Evolutionary conservation across 768 basidiomycete genomes (phyloP).

Genomic region (Boletus rubescentipes): DNA sequence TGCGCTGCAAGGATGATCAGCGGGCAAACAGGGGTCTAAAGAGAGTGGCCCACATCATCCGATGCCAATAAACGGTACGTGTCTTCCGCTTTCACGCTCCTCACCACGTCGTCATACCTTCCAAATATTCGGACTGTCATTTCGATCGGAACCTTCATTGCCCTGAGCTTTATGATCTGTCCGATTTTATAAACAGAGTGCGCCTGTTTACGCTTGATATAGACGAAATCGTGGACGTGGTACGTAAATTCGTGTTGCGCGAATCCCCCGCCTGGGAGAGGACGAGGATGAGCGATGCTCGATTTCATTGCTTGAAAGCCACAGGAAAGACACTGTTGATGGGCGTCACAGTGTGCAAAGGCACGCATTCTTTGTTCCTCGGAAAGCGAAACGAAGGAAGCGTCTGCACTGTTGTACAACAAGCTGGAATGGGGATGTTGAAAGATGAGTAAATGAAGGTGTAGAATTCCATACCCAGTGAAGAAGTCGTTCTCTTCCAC

Average conservation of each 20-base stretch:
- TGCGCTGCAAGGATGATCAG: slow-evolving; percentile 25
- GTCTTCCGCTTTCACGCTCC: slow-evolving; percentile 15
- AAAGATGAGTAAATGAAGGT: not conserved
- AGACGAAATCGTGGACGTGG: slow-evolving; percentile 63
- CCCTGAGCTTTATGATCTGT: slow-evolving; percentile 48
- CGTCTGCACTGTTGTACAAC: slow-evolving; percentile 48
- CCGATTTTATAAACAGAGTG: slow-evolving; percentile 46
- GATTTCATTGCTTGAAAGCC: slow-evolving; percentile 33
- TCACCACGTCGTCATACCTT: slow-evolving; percentile 44
- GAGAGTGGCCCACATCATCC: slow-evolving; percentile 42
- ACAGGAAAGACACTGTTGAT: slow-evolving; percentile 53
- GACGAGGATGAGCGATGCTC: slow-evolving; percentile 22
- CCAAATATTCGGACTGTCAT: slow-evolving; percentile 43
- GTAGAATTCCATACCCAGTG: slow-evolving; percentile 44
- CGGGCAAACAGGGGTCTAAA: not conserved
- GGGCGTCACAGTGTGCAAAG: slow-evolving; percentile 30
- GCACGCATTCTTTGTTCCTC: slow-evolving; percentile 29
- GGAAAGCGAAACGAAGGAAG: slow-evolving; percentile 48
- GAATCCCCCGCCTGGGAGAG: slow-evolving; percentile 35
- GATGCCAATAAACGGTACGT: slow-evolving; percentile 21
- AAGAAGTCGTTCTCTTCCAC: slow-evolving; percentile 50
- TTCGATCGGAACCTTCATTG: slow-evolving; percentile 25
- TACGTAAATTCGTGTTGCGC: slow-evolving; percentile 45
- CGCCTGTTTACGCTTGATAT: slow-evolving; percentile 39
- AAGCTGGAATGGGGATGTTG: slow-evolving; percentile 36